Evolutionary conservation across 2,329 filamentous ascomycete genomes (phyloP).

Genomic region (Xylogone sp.): DNA sequence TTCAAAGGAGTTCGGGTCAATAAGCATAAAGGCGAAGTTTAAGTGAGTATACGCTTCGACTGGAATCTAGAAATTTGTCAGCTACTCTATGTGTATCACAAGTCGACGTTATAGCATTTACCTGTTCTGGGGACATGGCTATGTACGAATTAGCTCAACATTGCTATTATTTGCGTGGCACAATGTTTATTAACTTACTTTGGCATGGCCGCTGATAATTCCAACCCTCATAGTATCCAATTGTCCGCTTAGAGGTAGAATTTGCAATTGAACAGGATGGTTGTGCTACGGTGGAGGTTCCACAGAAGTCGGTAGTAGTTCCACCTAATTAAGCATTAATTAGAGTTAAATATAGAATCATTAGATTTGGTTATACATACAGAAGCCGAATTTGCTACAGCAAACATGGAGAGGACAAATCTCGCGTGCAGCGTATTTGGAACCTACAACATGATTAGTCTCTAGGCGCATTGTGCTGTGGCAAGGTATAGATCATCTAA

Average conservation of each 20-base stretch:
- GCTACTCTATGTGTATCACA: background rate
- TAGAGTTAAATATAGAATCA: background rate
- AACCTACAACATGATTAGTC: conserved; percentile 6
- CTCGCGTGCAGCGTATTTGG: conserved; percentile 15
- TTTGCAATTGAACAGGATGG: background rate
- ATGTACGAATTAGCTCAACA: background rate
- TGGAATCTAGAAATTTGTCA: conserved; percentile 11
- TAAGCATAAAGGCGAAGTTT: conserved; percentile 38
- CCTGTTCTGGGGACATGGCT: conserved; percentile 4
- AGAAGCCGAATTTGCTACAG: conserved; percentile 32
- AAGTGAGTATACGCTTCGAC: conserved; percentile 26
- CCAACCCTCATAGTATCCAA: conserved; percentile 34
- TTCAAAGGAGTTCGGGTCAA: conserved; percentile 32
- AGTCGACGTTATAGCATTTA: no score
- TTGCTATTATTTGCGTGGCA: background rate
- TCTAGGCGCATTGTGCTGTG: background rate
- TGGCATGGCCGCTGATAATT: conserved; percentile 17
- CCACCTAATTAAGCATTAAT: conserved; percentile 1
- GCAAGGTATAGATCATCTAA: background rate
- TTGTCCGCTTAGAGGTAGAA: conserved; percentile 2
- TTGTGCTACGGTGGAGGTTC: background rate
- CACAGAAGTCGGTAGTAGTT: conserved; percentile 6
- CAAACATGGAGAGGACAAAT: conserved; percentile 35
- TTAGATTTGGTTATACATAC: conserved; percentile 15
- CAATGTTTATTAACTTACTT: background rate